phyloP scores from a whole-genome alignment of 805 yeast species.

The Yarrowia deformans region DNA sequence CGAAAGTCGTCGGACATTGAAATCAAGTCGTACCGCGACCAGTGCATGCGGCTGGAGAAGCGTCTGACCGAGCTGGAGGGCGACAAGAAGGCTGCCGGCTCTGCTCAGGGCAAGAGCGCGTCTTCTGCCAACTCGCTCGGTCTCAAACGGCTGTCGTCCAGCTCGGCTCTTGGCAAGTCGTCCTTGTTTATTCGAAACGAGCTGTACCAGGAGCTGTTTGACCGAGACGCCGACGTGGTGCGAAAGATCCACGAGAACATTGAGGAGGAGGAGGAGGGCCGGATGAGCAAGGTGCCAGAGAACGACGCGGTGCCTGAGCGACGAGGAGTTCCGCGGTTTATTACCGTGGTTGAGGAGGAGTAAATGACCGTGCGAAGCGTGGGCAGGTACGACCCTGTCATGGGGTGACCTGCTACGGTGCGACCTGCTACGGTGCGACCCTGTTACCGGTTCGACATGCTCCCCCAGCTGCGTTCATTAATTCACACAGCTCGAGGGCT shows the following conservation, averaged over 20 bases:
- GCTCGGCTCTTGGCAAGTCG: constrained; percentile 13
- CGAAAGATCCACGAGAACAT: constrained; percentile 32
- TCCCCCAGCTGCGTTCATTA: no score
- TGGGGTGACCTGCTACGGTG: no score
- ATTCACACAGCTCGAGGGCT: no score
- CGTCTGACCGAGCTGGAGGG: constrained; percentile 17
- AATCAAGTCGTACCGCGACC: constrained; percentile 35
- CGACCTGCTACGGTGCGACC: no score
- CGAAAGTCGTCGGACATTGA: constrained; percentile 38
- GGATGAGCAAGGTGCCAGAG: background rate
- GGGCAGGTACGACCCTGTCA: no score
- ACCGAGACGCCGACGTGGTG: constrained; percentile 27
- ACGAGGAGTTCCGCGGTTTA: constrained; percentile 24
- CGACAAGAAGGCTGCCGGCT: background rate
- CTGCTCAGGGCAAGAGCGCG: background rate
- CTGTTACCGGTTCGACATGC: no score
- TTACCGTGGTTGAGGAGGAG: constrained; percentile 30
- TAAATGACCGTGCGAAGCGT: background rate
- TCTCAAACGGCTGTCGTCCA: constrained; percentile 12
- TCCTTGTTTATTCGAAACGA: constrained; percentile 36
- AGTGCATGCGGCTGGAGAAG: constrained; percentile 22
- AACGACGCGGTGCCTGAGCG: background rate
- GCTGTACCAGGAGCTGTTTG: constrained; percentile 39
- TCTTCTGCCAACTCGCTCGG: background rate
- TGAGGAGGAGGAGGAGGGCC: constrained; percentile 24